Percentiles rank a stretch among this genome's conserved stretches.
These are phyloP conservation scores for Neobulgaria alba DNA, from an alignment of 2,329 filamentous ascomycete genomes.

Conservation along the genomic window DNA sequence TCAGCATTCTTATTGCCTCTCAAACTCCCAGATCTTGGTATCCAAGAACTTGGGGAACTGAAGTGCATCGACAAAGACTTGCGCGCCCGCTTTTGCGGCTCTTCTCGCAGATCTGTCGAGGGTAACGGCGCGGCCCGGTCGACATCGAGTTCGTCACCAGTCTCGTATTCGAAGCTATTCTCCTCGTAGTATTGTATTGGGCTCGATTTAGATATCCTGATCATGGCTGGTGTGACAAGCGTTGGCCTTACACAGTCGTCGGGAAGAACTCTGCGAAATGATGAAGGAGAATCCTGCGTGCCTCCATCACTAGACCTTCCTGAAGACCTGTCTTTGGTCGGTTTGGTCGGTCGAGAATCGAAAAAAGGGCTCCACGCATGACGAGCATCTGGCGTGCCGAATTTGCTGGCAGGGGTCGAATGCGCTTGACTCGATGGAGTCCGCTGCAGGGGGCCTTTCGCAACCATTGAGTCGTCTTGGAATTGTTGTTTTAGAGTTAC, in stretches of 20 bases:
- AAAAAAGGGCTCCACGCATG: conserved; percentile 27
- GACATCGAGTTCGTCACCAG: conserved; percentile 14
- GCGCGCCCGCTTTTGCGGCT: conserved; percentile 37
- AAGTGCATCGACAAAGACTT: conserved; percentile 54
- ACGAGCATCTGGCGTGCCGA: conserved; percentile 13
- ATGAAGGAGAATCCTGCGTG: conserved; percentile 19
- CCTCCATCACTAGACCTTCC: conserved; percentile 21
- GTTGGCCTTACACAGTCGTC: conserved; percentile 23
- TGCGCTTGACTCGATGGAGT: conserved; percentile 11
- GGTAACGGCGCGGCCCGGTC: conserved; percentile 12
- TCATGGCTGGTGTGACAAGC: conserved; percentile 26
- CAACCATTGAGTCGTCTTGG: conserved; percentile 18
- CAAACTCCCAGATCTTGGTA: conserved; percentile 47
- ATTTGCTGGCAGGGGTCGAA: conserved; percentile 14
- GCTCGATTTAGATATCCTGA: conserved; percentile 12
- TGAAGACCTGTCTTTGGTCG: conserved; percentile 23
- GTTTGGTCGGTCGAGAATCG: conserved; percentile 25
- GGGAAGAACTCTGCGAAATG: conserved; percentile 24
- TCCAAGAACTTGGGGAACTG: conserved; percentile 47
- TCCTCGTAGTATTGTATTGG: conserved; percentile 17
- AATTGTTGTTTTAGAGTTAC: conserved; percentile 53
- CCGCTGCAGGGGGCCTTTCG: conserved; percentile 11
- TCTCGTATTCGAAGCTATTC: conserved; percentile 17
- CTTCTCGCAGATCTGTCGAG: conserved; percentile 27
- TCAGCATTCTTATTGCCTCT: conserved; percentile 44